Evolutionary conservation across 1,284 basidiomycete species (phyloP), one percentile per base, ranked within the genome.

Genomic region (Tetrapyrgos nigripes): DNA sequence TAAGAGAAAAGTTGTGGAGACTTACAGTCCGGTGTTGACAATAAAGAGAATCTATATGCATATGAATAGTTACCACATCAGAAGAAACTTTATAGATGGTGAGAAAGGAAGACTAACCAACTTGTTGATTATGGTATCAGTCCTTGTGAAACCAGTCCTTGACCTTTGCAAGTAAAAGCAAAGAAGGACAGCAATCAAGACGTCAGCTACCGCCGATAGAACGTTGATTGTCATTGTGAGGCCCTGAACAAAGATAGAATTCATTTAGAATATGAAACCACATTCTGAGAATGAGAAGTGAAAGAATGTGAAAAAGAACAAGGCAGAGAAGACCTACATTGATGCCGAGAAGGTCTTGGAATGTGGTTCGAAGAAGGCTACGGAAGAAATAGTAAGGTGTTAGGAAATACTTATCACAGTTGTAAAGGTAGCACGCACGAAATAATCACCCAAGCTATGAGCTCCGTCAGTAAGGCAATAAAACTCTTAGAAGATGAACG

Each of bases 1-100:
- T 35, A n/a, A 4, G 35, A 4, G 14, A 23, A 17, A 5, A 48
- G n/a, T n/a, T 9, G 17, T 5, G 21, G 5, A 21, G 17, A 62
- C 61, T 57, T 35, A 62, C 73, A 73, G 61, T 64, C 83, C 82
- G 0, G 83, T 83, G 60, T 81, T 84, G 43, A 84, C 73, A 40
- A 72, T 73, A 63, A 83, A 85, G 9, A 80, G 29, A 27, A 82
- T 81, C 81, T 83, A 46, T 37, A 35, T 49, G 35, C 4, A 8
- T 17, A 46, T 5, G 14, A 8, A 33, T 14, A 33, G 14, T 14
- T 8, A 33, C 31, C 8, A 33, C 31, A 33, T 8, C 31, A 33
- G 14, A 8, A 33, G 14, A 8, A 14, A 14, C 14, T 33, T 33
- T 33, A 8, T n/a, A n/a, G n/a, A n/a, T n/a, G n/a, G n/a, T n/a